Conservation (phyloP, 768 basidiomycete genomes). For the Pulveroboletus sp. region DNA sequence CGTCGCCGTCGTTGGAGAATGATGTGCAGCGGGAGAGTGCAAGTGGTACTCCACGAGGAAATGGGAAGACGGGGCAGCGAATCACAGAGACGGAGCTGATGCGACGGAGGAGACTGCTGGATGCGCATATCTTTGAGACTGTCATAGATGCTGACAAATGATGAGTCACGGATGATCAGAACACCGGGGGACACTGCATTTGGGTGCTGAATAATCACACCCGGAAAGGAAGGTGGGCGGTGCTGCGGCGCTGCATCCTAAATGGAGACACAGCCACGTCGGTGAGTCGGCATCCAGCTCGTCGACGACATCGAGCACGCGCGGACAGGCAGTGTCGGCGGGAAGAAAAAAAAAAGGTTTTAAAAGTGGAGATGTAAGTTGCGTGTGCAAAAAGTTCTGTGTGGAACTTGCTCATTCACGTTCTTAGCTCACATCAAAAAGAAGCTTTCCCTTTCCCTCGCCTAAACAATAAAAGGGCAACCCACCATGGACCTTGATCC, state of each 20-base stretch:
- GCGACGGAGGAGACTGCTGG: constrained; percentile 72
- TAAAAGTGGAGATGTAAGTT: too few species aligned
- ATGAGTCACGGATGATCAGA: constrained; percentile 1
- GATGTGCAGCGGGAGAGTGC: constrained; percentile 28
- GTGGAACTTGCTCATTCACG: too few species aligned
- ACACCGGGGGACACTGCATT: constrained; percentile 24
- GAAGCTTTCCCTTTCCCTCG: constrained; percentile 34
- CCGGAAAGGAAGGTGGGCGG: constrained; percentile 23
- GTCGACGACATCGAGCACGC: constrained; percentile 28
- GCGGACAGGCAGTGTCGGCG: too few species aligned
- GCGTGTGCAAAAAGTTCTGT: too few species aligned
- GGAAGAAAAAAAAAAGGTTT: constrained; percentile 24
- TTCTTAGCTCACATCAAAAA: constrained; percentile 32
- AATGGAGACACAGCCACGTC: constrained; percentile 35
- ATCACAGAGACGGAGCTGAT: constrained; percentile 80
- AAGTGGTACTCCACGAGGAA: constrained; percentile 27
- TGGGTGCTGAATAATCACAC: constrained; percentile 12
- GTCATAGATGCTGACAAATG: neutral
- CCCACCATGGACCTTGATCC: constrained; percentile 34
- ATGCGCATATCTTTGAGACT: constrained; percentile 59
- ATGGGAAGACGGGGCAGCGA: constrained; percentile 56
- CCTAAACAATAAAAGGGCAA: constrained; percentile 35
- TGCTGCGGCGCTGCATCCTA: constrained; percentile 35
- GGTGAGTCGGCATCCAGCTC: too few species aligned
- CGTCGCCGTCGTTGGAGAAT: constrained; percentile 5